Evolutionary conservation across 139 green algal species (phyloP).

Genomic region (Picochlorum costavermella): DNA sequence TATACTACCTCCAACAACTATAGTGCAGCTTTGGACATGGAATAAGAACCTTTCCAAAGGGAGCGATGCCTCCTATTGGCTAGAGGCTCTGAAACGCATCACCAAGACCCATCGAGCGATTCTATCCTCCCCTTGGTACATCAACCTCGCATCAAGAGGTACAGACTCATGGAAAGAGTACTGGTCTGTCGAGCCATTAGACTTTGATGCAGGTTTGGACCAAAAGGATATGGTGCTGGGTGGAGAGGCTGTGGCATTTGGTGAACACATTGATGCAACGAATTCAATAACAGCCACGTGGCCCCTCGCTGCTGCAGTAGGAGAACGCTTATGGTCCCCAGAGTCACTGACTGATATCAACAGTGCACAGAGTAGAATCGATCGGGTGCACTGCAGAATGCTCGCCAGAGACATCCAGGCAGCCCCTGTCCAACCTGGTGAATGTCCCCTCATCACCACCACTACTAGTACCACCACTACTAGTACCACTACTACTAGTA

Average conservation of each 20-base stretch:
- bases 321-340: constrained; percentile 46
- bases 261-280: constrained; percentile 43
- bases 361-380: background rate
- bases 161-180: constrained; percentile 1
- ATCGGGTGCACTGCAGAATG: background rate
- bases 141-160: background rate
- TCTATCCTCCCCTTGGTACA: background rate
- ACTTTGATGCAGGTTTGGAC: constrained; percentile 5
- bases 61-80: background rate
- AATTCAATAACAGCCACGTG: constrained; percentile 26
- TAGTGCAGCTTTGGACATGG: background rate
- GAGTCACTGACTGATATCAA: background rate
- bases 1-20: background rate
- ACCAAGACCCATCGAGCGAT: background rate
- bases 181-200: background rate
- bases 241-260: constrained; percentile 52
- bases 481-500: too few species aligned
- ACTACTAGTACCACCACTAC: too few species aligned
- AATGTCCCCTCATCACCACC: background rate
- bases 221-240: constrained; percentile 42
- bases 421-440: background rate
- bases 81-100: background rate
- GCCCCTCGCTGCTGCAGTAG: constrained; percentile 37
- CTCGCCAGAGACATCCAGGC: background rate
- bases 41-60: background rate